Percentiles rank a stretch among this genome's conserved stretches.
These are phyloP conservation scores for Helotiales sp. DNA, from an alignment of 2,329 filamentous ascomycete species.

Conservation along the genomic window DNA sequence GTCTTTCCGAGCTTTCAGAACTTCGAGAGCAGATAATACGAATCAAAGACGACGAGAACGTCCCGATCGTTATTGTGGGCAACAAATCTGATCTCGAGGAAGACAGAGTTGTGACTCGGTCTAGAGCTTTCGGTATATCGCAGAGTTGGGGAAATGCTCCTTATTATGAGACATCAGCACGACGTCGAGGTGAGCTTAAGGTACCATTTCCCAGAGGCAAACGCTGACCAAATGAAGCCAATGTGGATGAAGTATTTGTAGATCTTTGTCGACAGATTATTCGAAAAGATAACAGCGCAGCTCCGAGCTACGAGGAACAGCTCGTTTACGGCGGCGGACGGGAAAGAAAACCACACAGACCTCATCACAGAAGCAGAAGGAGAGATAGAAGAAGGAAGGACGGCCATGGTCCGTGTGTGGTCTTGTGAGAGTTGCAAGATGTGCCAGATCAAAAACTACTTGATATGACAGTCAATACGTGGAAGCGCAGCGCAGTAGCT, in stretches of 20 bases:
- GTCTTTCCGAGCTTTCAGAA: conserved; percentile 68
- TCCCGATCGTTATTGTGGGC: conserved; percentile 71
- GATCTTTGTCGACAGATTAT: conserved; percentile 69
- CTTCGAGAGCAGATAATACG: conserved; percentile 72
- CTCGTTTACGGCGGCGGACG: conserved; percentile 1
- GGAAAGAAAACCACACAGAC: background rate
- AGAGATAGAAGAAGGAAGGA: background rate
- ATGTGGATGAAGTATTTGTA: conserved; percentile 72
- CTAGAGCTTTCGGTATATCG: conserved; percentile 64
- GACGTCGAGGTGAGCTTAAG: conserved; percentile 47
- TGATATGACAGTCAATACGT: background rate
- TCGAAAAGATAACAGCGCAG: conserved; percentile 48
- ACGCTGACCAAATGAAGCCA: conserved; percentile 40
- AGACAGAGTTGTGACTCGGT: conserved; percentile 64
- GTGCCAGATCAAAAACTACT: background rate
- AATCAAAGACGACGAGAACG: conserved; percentile 70
- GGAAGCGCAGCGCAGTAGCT: background rate
- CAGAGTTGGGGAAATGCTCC: conserved; percentile 71
- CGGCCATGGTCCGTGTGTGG: background rate
- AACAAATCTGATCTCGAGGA: conserved; percentile 76
- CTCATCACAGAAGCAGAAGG: background rate
- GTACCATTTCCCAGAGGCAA: background rate
- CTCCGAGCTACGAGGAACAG: conserved; percentile 19
- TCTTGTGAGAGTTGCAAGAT: background rate
- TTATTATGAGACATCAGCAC: conserved; percentile 71